Evolutionary conservation across 2,329 filamentous ascomycete genomes (phyloP).

Genomic region (Cladophialophora carrionii): DNA sequence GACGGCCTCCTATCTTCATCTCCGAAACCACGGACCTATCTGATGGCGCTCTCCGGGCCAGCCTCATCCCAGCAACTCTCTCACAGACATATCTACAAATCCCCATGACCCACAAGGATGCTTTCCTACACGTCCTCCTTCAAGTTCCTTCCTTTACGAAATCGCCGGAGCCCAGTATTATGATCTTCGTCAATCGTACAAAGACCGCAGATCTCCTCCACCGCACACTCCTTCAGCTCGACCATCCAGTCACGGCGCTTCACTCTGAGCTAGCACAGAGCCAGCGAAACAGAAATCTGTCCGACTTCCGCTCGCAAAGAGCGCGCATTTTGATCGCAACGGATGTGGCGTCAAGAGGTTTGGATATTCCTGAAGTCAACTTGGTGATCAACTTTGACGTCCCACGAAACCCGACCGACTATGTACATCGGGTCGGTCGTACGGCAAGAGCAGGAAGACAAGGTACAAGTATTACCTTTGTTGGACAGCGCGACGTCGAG

Average conservation of each 20-base stretch:
- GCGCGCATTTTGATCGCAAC: conserved; percentile 91
- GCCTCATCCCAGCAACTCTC: conserved; percentile 73
- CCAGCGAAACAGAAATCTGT: conserved; percentile 83
- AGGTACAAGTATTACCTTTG: conserved; percentile 82
- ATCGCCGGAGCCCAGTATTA: conserved; percentile 65
- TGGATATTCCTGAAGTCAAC: conserved; percentile 91
- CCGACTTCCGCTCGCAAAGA: conserved; percentile 84
- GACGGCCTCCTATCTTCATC: conserved; percentile 78
- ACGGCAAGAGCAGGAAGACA: conserved; percentile 87
- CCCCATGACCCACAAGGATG: conserved; percentile 89
- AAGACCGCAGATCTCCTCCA: conserved; percentile 86
- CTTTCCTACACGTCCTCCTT: conserved; percentile 89
- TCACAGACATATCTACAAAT: conserved; percentile 84
- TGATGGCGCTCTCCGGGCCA: conserved; percentile 65
- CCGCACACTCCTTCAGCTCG: conserved; percentile 80
- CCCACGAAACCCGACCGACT: conserved; percentile 93
- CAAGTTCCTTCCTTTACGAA: conserved; percentile 31
- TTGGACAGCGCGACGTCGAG: conserved; percentile 90
- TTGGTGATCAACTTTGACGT: conserved; percentile 95
- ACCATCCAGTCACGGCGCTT: conserved; percentile 86
- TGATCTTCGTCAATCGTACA: conserved; percentile 94
- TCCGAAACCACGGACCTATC: conserved; percentile 89
- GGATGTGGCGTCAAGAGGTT: conserved; percentile 88
- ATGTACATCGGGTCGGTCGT: conserved; percentile 93
- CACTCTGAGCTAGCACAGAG: conserved; percentile 85